These are phyloP conservation scores for Podila epigama DNA, from an alignment of 192 early-diverging fungal species.

Conservation along the genomic window DNA sequence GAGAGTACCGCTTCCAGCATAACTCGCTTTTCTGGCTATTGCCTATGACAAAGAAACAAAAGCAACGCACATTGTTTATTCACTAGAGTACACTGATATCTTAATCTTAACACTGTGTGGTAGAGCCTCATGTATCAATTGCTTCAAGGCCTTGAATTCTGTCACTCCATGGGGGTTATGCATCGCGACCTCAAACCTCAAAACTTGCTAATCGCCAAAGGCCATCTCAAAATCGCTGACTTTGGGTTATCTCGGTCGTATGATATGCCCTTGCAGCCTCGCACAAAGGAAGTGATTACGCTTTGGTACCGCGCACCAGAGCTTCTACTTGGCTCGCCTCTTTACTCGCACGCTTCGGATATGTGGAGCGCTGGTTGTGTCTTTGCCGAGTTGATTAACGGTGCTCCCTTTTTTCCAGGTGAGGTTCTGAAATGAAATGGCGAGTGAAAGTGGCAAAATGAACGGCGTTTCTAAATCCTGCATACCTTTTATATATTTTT, in stretches of 20 bases:
- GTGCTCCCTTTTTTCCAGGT: constrained; percentile 87
- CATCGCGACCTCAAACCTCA: constrained; percentile 99
- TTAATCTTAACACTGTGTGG: too few species aligned
- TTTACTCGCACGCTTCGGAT: constrained; percentile 91
- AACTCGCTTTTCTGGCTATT: too few species aligned
- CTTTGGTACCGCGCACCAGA: constrained; percentile 97
- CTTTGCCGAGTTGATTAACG: constrained; percentile 88
- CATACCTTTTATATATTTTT: not conserved
- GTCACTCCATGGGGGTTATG: constrained; percentile 91
- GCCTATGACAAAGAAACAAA: too few species aligned
- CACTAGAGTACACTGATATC: too few species aligned
- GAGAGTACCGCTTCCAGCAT: too few species aligned
- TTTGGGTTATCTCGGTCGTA: constrained; percentile 95
- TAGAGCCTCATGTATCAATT: constrained; percentile 73
- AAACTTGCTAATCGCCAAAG: constrained; percentile 92
- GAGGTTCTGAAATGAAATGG: not conserved
- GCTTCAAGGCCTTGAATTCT: constrained; percentile 85
- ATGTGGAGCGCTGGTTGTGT: constrained; percentile 98
- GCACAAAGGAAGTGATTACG: constrained; percentile 96
- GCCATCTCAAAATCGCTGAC: constrained; percentile 93
- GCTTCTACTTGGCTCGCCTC: constrained; percentile 86
- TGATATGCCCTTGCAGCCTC: constrained; percentile 88
- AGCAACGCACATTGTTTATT: too few species aligned
- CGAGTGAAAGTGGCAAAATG: not conserved
- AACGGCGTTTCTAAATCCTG: not conserved